Evolutionary conservation across 202 grass and related monocot species (phyloP).

Genomic region (Sporobolus alterniflorus): DNA sequence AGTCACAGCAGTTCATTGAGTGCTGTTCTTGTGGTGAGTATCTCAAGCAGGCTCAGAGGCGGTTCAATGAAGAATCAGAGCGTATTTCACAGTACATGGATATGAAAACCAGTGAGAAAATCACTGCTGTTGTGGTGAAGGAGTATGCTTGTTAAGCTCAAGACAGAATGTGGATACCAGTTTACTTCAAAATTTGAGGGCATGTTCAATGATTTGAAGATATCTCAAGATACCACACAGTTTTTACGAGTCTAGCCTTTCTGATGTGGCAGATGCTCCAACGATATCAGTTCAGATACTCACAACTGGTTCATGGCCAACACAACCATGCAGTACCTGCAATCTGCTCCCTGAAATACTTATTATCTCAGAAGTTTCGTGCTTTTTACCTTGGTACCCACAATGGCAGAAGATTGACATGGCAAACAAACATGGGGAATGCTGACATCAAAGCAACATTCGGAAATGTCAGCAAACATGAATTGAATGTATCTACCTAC

Average conservation of each 20-base stretch:
- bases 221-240: conserved; percentile 69
- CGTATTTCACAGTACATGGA: conserved; percentile 78
- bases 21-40: conserved; percentile 79
- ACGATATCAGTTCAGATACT: conserved; percentile 71
- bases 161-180: conserved; percentile 79
- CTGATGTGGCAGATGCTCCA: conserved; percentile 47
- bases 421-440: conserved; percentile 88
- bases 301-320: conserved; percentile 86
- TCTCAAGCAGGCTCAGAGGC: conserved; percentile 78
- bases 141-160: conserved; percentile 73
- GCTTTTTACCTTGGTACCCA: conserved; percentile 85
- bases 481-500: conserved; percentile 87
- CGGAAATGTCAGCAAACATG: conserved; percentile 74
- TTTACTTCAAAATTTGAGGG: conserved; percentile 83
- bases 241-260: conserved; percentile 48
- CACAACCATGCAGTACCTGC: conserved; percentile 59
- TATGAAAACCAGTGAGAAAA: conserved; percentile 64
- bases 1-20: conserved; percentile 82
- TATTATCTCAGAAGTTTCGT: conserved; percentile 69
- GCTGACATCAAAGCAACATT: conserved; percentile 88
- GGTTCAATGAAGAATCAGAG: conserved; percentile 77
- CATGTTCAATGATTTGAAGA: conserved; percentile 86
- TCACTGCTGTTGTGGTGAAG: conserved; percentile 72
- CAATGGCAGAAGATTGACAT: conserved; percentile 82
- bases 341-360: conserved; percentile 75